A percentile compares a stretch with the other conserved stretches of the same genome.
Conservation (phyloP, 306 rosid species). For the Lablab purpureus region DNA sequence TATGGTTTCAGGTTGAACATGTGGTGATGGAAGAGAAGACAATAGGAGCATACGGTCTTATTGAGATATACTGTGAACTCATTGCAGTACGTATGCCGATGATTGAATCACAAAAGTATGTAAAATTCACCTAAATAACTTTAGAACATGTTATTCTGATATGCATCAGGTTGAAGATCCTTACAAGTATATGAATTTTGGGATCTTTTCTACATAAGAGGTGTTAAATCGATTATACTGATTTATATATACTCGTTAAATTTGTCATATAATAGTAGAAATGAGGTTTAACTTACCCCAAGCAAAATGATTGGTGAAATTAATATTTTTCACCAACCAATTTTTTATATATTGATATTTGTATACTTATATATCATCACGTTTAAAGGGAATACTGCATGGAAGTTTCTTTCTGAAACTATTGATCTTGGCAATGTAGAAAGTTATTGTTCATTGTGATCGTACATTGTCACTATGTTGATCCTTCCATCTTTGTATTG, state of each 20-base stretch:
- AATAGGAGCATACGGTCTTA: conserved; percentile 68
- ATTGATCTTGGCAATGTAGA: not conserved
- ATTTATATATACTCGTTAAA: no score
- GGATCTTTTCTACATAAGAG: not conserved
- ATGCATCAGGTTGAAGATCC: no score
- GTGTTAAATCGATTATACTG: not conserved
- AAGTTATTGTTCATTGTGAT: not conserved
- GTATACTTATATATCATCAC: no score
- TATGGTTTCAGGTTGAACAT: conserved; percentile 74
- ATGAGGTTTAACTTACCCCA: no score
- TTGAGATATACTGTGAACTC: conserved; percentile 76
- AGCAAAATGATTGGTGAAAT: no score
- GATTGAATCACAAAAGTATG: conserved; percentile 78
- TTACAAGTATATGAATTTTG: no score
- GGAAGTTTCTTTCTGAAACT: not conserved
- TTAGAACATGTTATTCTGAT: not conserved
- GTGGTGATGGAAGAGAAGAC: conserved; percentile 78
- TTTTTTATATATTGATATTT: no score
- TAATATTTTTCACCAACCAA: no score
- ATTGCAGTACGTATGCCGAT: conserved; percentile 68
- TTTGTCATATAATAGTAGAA: no score
- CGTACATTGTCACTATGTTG: not conserved
- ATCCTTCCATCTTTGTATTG: not conserved
- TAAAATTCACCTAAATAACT: conserved; percentile 2
- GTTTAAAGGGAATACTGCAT: not conserved